These are phyloP conservation scores for Vaccinium corymbosum DNA, from an alignment of 148 eudicot genomes.

Conservation along the genomic window DNA sequence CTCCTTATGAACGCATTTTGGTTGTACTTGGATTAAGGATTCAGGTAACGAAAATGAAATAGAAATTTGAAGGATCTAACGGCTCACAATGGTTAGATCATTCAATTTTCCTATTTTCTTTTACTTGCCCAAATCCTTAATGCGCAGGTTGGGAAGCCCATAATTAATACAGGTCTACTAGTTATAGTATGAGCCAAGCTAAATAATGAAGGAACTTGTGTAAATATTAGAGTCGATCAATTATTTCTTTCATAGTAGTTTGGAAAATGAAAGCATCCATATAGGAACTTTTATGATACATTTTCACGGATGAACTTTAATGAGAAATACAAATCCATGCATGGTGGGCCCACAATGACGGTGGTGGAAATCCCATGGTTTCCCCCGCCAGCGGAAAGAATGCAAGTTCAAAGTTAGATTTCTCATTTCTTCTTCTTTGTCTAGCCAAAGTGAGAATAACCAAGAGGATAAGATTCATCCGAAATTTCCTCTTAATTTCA, in stretches of 20 bases:
- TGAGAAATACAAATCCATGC: too few species aligned
- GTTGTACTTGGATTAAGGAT: background rate
- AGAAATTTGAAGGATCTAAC: background rate
- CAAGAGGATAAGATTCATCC: background rate
- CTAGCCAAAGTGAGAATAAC: background rate
- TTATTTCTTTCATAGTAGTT: too few species aligned
- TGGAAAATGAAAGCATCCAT: too few species aligned
- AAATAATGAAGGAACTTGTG: too few species aligned
- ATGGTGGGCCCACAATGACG: too few species aligned
- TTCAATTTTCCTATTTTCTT: background rate
- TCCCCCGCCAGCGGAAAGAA: background rate
- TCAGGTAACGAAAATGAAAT: background rate
- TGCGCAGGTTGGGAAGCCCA: too few species aligned
- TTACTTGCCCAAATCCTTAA: background rate
- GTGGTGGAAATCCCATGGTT: too few species aligned
- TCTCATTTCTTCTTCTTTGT: background rate
- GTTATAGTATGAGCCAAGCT: too few species aligned
- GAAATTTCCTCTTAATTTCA: conserved; percentile 24
- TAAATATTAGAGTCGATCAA: too few species aligned
- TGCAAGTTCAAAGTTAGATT: background rate
- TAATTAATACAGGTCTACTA: too few species aligned
- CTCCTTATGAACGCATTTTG: background rate
- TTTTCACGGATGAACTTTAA: too few species aligned
- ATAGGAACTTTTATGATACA: too few species aligned
- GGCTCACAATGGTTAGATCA: background rate